Evolutionary conservation across 192 early-diverging fungal genomes (phyloP).

Genomic region (Podila epigama): DNA sequence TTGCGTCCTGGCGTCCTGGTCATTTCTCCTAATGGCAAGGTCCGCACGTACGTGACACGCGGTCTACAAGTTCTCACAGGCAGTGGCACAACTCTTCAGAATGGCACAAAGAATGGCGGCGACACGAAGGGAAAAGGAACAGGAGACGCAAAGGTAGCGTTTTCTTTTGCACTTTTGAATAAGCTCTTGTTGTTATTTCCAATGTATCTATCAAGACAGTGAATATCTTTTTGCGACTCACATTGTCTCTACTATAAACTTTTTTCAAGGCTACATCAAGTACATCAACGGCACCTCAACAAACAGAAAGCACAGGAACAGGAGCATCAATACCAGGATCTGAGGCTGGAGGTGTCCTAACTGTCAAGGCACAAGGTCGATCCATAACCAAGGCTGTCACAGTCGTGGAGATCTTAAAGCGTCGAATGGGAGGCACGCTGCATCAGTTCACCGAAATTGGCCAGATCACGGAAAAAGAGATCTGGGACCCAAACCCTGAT

Average conservation of each 20-base stretch:
- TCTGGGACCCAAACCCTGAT: constrained; percentile 45
- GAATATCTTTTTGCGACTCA: neutral
- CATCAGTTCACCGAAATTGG: constrained; percentile 66
- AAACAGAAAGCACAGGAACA: neutral
- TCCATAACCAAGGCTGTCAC: constrained; percentile 70
- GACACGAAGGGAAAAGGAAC: neutral
- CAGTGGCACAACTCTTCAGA: neutral
- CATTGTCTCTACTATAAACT: neutral
- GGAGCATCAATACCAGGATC: neutral
- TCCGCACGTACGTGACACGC: constrained; percentile 38
- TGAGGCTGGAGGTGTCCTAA: constrained; percentile 24
- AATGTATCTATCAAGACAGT: neutral
- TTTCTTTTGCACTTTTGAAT: too few species aligned
- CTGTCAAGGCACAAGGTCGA: constrained; percentile 54
- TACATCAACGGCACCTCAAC: neutral
- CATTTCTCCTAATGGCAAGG: constrained; percentile 37
- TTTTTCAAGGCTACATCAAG: neutral
- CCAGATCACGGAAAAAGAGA: constrained; percentile 35
- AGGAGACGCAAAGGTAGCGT: too few species aligned
- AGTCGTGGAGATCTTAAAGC: constrained; percentile 72
- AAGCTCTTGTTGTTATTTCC: too few species aligned
- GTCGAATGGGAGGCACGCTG: constrained; percentile 56
- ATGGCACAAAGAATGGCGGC: neutral
- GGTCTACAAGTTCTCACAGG: constrained; percentile 27
- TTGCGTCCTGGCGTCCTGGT: constrained; percentile 42